Base-by-base conservation (phyloP, 805 yeast species). In the Metschnikowia gelsemii region DNA sequence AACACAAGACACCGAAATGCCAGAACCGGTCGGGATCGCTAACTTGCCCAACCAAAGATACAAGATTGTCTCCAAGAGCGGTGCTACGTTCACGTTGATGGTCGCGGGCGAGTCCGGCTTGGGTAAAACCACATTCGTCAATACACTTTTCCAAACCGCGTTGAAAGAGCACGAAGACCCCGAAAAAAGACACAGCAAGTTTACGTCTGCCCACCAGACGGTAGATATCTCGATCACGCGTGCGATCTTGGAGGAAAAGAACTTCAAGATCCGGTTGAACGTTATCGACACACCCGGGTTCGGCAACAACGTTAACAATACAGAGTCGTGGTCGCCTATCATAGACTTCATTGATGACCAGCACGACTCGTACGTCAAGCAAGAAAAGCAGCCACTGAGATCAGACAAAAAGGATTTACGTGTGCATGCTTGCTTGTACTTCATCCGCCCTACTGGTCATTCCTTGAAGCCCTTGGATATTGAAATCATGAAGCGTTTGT, bases 231-330 rank as follows among this genome's bases (percentile, higher is more conserved):
- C 84, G 50, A 79, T 88, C 41, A 76, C 78, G 35, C 77, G 91
- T 55, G 91, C 93, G n/a, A 75, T 78, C 43, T 73, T 87, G 51
- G 93, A 83, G 60, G 97, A 90, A 60, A 82, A 86, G 63, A 87
- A 84, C 59, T 86, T 90, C 65, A 75, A 73, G 51, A 75, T 87
- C 52, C 76, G 84, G 48, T 76, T 90, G 50, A 88, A 88, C 52
- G 75, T 90, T 43, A 80, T 90, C 55, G 96, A 89, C 64, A 87
- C 96, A 2, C 96, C 96, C 7, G 96, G 96, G 1, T 87, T 88
- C 61, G 97, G 96, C 46, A 95, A 87, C 61, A 85, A 84, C 61
- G 84, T 88, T 50, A 84, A 89, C 69, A 90, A 89, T 66, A 76
- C 75, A 56, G 83, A 84, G 60, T 75, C 93, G 32, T 88, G 96